Evolutionary conservation across 169 alveolate species (phyloP).

Genomic region (Plasmodium fragile): DNA sequence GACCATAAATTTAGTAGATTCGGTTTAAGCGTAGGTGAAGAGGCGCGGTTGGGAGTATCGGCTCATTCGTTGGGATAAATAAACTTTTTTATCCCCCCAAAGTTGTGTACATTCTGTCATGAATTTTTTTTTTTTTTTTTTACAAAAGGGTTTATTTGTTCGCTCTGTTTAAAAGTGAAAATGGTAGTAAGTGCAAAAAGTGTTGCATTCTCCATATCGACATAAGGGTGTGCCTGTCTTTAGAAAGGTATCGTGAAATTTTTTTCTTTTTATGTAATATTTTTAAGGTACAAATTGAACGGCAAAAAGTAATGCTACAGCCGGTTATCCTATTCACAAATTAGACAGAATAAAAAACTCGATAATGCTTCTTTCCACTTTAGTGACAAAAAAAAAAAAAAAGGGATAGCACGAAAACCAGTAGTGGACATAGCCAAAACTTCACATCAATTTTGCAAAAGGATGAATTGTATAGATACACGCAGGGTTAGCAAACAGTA

Average conservation of each 20-base stretch:
- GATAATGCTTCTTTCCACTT: background rate
- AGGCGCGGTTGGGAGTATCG: background rate
- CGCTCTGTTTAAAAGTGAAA: background rate
- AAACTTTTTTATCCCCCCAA: background rate
- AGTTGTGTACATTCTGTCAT: background rate
- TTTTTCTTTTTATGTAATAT: background rate
- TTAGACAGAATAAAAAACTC: background rate
- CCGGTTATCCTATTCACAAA: background rate
- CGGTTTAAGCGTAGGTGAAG: background rate
- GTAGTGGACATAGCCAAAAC: background rate
- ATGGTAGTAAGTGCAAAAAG: background rate
- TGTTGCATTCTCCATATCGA: background rate
- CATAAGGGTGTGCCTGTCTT: background rate
- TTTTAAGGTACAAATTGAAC: background rate
- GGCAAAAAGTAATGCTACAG: background rate
- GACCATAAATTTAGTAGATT: background rate
- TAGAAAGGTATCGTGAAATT: background rate
- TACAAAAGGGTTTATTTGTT: background rate
- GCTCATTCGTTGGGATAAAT: background rate
- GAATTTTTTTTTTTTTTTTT: background rate
- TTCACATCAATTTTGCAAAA: background rate
- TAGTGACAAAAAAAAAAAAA: background rate
- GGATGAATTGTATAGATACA: background rate
- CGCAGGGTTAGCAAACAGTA: background rate
- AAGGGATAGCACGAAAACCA: background rate